Evolutionary conservation across 2,329 filamentous ascomycete species (phyloP), one percentile per base, ranked within the genome.

Genomic region (Pseudogymnoascus sp.): DNA sequence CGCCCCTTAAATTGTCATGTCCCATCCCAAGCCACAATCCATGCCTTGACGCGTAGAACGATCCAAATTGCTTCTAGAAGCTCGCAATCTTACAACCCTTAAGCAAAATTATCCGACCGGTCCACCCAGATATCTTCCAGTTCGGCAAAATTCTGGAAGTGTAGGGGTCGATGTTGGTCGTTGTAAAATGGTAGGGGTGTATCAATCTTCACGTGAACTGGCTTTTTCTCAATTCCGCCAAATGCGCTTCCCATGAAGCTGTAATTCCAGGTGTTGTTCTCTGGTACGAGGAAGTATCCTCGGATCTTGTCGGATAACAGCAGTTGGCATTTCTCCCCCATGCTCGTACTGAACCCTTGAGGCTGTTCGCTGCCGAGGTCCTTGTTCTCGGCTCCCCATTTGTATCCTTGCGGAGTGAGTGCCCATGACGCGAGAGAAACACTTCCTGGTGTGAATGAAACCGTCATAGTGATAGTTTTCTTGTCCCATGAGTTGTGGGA

Each of bases 61-160:
- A 60, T 60, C 19, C 59, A 40, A 41, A 26, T 60, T 60, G 33
- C 59, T 41, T 40, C 38, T 31, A 40, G 35, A 40, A 41, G 38
- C 59, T 41, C 59, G 33, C 59, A 60, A 60, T 60, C 38, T 60
- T 31, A 40, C 24, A 37, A 59, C 60, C 37, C 68, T 81, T 84
- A 98, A 70, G 91, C 93, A 79, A 99, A 96, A 75, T 93, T 93
- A 79, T 99, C 93, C 67, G 86, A 86, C 71, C 92, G 83, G 76
- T 99, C 95, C 56, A 97, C 93, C 86, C 93, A 96, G 43, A 96
- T 90, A 76, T 99, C 93, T 78, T 99, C 95, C 74, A 99, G 78
- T 80, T 99, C 93, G 0, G 93, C 91, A 78, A 99, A 99, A 76
- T 92, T 96, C 75, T 93, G 89, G 84, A 99, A 99, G 78, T 99